Evolutionary conservation across 169 alveolate species (phyloP), one percentile per base, ranked within the genome.

Genomic region (Eimeria falciformis): DNA sequence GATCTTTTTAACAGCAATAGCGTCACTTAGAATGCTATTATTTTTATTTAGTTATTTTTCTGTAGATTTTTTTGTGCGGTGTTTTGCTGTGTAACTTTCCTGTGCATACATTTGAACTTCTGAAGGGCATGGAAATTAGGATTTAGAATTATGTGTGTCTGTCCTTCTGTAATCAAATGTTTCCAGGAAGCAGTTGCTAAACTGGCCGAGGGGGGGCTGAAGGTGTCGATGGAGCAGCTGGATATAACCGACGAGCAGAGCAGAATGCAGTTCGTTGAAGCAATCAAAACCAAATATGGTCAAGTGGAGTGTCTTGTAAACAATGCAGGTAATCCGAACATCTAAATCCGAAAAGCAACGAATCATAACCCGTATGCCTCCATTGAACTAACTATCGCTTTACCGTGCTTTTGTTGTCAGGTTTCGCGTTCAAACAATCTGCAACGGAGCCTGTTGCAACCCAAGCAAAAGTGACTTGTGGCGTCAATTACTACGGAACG

Each of bases 401-500:
- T 33, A 33, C 40, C 50, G 18, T 33, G 71, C 17, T 3, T n/a
- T 18, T 29, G 25, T 69, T 40, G 0, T 17, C 47, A 84, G 91
- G 91, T 12, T 65, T 66, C 29, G 91, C 84, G 9, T 84, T 65
- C 71, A 84, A 66, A 66, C 9, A 50, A 27, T 6, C 25, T 27
- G 82, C 91, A 55, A 84, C 91, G 5, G 91, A 65, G 56, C 56
- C 84, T 14, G 33, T 47, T 43, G 55, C 18, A n/a, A 71, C n/a
- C 23, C 91, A 84, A 53, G 83, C 83, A n/a, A 45, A 66, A 40
- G 2, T 21, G 29, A 84, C 91, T 29, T 25, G 73, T 21, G 91
- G 83, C 55, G 40, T 66, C 68, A 84, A 84, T 50, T 84, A 84
- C 91, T 84, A 29, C 83, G 91, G 83, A n/a, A 84, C 91, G 29